These are phyloP conservation scores for Sporobolomyces roseus DNA, from an alignment of 768 basidiomycete species.

Conservation along the genomic window DNA sequence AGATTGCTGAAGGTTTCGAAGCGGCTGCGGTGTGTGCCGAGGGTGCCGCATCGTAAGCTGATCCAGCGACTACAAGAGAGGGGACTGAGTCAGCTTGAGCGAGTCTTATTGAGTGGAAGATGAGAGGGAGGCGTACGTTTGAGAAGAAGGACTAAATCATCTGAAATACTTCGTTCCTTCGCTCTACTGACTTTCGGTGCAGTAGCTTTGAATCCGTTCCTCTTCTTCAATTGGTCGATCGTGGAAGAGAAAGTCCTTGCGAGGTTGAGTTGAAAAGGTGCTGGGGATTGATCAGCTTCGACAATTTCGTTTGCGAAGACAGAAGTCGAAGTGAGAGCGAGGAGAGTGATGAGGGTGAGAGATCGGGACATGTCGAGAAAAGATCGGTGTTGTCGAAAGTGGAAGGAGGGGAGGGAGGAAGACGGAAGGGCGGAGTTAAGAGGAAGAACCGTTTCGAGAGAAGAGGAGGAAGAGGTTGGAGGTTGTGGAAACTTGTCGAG, in stretches of 20 bases:
- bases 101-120: neutral
- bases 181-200: constrained; percentile 9
- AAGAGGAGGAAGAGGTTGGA: neutral
- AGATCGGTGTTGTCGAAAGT: neutral
- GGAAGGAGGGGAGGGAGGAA: neutral
- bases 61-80: constrained; percentile 13
- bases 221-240: constrained; percentile 14
- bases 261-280: constrained; percentile 27
- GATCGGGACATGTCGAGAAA: neutral
- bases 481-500: no score
- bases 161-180: constrained; percentile 28
- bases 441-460: constrained; percentile 4
- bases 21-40: constrained; percentile 17
- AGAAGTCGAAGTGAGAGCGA: constrained; percentile 8
- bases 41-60: constrained; percentile 6
- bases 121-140: constrained; percentile 3
- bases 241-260: constrained; percentile 19
- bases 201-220: neutral
- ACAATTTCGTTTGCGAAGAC: constrained; percentile 5
- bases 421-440: constrained; percentile 7
- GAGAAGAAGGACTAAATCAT: constrained; percentile 25
- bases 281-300: neutral
- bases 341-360: constrained; percentile 17
- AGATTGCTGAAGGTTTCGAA: constrained; percentile 15
- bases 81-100: neutral